Evolutionary conservation across 2,329 filamentous ascomycete species (phyloP).

Genomic region (Ophiostoma fasciatum): DNA sequence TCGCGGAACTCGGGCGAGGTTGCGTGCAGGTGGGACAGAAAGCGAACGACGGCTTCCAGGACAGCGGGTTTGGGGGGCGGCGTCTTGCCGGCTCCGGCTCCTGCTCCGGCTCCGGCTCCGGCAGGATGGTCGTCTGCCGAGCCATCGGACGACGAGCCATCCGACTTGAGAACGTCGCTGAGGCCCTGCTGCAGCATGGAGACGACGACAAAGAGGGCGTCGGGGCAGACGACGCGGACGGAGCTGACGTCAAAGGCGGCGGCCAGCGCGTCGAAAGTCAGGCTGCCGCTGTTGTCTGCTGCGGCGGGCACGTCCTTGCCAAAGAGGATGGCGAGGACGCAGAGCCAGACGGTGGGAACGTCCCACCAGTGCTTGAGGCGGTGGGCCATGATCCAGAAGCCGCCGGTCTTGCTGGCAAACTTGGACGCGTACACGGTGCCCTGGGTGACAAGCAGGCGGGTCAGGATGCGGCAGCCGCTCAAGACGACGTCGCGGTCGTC

Average conservation of each 20-base stretch:
- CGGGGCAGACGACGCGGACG: conserved; percentile 58
- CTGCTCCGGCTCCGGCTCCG: too few species aligned
- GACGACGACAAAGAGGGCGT: conserved; percentile 64
- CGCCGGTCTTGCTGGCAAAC: conserved; percentile 69
- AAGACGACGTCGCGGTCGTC: conserved; percentile 71
- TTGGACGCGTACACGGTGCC: conserved; percentile 71
- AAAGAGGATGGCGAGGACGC: conserved; percentile 80
- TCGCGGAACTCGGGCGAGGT: conserved; percentile 67
- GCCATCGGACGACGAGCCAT: background rate
- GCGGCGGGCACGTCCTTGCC: conserved; percentile 64
- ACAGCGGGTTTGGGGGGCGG: conserved; percentile 43
- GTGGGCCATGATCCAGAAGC: conserved; percentile 73
- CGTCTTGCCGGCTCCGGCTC: too few species aligned
- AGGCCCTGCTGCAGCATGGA: conserved; percentile 80
- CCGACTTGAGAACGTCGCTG: conserved; percentile 48
- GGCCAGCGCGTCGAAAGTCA: conserved; percentile 46
- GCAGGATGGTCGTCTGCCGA: too few species aligned
- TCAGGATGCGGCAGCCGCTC: conserved; percentile 67
- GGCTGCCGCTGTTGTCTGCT: conserved; percentile 31
- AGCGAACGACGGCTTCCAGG: conserved; percentile 62
- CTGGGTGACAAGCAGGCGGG: conserved; percentile 69
- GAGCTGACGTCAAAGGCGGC: conserved; percentile 52
- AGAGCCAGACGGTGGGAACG: conserved; percentile 68
- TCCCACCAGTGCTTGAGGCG: conserved; percentile 82
- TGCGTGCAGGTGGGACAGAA: conserved; percentile 64